A percentile compares a stretch with the other conserved stretches of the same genome.
Evolutionary conservation across 75 land plant genomes (phyloP).

Genomic region (Larix kaempferi): DNA sequence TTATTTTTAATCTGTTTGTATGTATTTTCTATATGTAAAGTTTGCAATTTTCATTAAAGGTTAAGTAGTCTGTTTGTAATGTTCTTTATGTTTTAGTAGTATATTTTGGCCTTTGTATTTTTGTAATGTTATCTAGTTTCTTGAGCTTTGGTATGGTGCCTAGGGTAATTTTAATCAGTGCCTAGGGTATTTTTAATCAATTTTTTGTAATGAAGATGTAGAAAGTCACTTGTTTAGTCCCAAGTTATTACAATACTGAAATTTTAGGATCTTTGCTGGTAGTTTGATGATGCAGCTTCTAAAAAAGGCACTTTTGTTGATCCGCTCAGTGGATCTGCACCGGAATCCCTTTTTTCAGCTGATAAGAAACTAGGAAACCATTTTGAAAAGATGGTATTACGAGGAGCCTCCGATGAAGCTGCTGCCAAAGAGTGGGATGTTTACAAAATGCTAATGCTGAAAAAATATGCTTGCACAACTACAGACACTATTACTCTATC

Average conservation of each 20-base stretch:
- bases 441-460: constrained; percentile 4
- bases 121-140: no score
- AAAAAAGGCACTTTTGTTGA: not conserved
- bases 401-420: constrained; percentile 9
- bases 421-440: constrained; percentile 3
- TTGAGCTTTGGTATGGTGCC: no score
- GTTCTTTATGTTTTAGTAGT: no score
- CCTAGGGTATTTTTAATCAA: no score
- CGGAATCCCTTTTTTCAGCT: not conserved
- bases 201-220: no score
- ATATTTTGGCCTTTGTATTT: no score
- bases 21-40: no score
- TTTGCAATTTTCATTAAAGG: no score
- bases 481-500: constrained; percentile 2
- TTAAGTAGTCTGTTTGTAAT: no score
- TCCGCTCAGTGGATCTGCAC: constrained; percentile 8
- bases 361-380: not conserved
- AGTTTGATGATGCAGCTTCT: constrained; percentile 14
- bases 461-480: constrained; percentile 2
- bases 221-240: no score
- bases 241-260: not conserved
- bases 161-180: no score
- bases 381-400: constrained; percentile 1
- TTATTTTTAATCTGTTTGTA: no score
- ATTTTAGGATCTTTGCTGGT: not conserved